Conservation (phyloP, 2,329 filamentous ascomycete species). For the Trichoderma endophyticum region DNA sequence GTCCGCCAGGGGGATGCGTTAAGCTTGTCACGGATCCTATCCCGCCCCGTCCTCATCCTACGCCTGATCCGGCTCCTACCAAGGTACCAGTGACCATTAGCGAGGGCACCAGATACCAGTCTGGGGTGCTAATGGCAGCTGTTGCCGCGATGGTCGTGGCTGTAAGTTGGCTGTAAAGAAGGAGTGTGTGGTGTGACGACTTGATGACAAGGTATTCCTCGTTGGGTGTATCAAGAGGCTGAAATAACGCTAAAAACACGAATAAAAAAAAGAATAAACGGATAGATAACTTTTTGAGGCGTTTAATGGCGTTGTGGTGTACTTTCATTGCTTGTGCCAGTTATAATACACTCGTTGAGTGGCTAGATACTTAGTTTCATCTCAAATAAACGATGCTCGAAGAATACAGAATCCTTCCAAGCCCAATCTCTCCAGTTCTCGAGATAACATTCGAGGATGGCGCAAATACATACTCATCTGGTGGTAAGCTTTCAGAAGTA, state of each 20-base stretch:
- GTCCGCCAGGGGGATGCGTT: conserved; percentile 1
- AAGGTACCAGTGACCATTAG: conserved; percentile 17
- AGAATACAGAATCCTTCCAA: neutral
- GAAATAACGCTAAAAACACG: neutral
- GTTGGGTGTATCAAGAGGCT: neutral
- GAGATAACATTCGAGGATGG: neutral
- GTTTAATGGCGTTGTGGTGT: neutral
- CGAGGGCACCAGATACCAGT: conserved; percentile 3
- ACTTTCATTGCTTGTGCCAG: neutral
- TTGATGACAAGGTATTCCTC: neutral
- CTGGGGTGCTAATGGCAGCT: neutral
- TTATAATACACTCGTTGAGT: neutral
- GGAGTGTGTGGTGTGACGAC: neutral
- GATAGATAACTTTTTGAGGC: neutral
- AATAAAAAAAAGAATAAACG: neutral
- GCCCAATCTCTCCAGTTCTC: neutral
- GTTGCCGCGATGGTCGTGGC: neutral
- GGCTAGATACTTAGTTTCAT: neutral
- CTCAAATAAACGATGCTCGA: neutral
- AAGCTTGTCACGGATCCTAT: neutral
- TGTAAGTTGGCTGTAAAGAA: neutral
- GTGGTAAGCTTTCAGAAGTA: neutral
- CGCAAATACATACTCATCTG: neutral
- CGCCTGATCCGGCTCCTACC: neutral
- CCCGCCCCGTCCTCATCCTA: neutral